Conservation (phyloP, 2,329 filamentous ascomycete genomes). For the Metarhizium rileyi region DNA sequence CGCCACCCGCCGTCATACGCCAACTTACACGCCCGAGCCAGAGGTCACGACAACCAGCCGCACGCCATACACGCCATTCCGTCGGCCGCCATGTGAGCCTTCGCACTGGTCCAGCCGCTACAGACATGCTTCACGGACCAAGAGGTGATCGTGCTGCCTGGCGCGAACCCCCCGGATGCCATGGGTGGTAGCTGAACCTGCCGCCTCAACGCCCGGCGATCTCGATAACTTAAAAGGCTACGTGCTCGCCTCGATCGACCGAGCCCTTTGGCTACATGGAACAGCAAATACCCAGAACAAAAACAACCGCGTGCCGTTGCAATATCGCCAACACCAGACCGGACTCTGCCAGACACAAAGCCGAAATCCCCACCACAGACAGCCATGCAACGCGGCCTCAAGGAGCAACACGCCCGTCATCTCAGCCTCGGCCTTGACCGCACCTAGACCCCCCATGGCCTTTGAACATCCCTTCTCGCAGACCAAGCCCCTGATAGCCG, state of each 20-base stretch:
- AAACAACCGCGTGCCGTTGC: too few relatives aligned
- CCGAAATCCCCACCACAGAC: too few relatives aligned
- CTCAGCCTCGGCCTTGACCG: background rate
- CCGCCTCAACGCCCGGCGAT: too few relatives aligned
- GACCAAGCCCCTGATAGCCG: slow-evolving; percentile 22
- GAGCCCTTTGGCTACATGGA: too few relatives aligned
- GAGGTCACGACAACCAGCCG: background rate
- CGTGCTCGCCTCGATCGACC: too few relatives aligned
- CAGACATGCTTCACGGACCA: background rate
- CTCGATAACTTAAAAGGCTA: too few relatives aligned
- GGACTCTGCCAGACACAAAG: too few relatives aligned
- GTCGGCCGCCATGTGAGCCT: background rate
- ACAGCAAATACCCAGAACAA: too few relatives aligned
- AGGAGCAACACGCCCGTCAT: too few relatives aligned
- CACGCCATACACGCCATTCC: background rate
- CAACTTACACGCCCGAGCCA: background rate
- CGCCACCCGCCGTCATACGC: background rate
- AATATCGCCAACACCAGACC: too few relatives aligned
- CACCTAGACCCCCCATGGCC: background rate
- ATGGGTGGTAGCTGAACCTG: too few relatives aligned
- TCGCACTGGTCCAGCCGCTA: background rate
- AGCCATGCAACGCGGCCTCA: too few relatives aligned
- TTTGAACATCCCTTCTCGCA: background rate
- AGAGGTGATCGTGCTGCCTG: background rate
- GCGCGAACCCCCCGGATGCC: background rate